phyloP scores from a whole-genome alignment of 202 grass and related monocot genomes.

The Carex sylvatica region DNA sequence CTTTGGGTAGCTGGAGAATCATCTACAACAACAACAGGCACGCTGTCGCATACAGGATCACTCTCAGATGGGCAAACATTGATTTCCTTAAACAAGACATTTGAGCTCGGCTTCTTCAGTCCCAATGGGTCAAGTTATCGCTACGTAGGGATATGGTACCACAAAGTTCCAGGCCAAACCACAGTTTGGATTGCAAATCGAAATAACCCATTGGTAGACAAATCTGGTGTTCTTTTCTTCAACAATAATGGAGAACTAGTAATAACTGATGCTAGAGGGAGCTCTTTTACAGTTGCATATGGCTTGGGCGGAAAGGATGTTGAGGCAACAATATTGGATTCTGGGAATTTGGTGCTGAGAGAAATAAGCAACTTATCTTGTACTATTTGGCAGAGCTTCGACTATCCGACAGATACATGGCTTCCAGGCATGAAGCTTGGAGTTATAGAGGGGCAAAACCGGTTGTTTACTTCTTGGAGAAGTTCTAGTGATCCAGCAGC shows the following conservation, averaged over 20 bases:
- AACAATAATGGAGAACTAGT: conserved; percentile 25
- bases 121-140: conserved; percentile 43
- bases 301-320: neutral
- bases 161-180: conserved; percentile 44
- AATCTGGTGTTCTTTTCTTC: conserved; percentile 39
- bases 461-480: conserved; percentile 41
- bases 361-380: conserved; percentile 19
- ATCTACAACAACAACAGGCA: conserved; percentile 29
- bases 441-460: conserved; percentile 27
- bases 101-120: conserved; percentile 70
- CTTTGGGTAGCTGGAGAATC: conserved; percentile 27
- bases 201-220: conserved; percentile 34
- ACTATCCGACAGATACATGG: conserved; percentile 69
- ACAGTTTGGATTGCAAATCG: conserved; percentile 65
- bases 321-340: conserved; percentile 39
- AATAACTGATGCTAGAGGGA: conserved; percentile 36
- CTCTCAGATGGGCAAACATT: conserved; percentile 63
- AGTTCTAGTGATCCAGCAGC: conserved; percentile 31
- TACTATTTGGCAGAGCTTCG: conserved; percentile 63
- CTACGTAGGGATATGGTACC: conserved; percentile 75
- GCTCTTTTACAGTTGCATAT: conserved; percentile 27
- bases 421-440: conserved; percentile 57
- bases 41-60: conserved; percentile 45
- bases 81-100: conserved; percentile 51
- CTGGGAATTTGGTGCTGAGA: conserved; percentile 47